Evolutionary conservation across 164 flowering plant genomes (phyloP), one percentile per base, ranked within the genome.

Genomic region (Piper betle): DNA sequence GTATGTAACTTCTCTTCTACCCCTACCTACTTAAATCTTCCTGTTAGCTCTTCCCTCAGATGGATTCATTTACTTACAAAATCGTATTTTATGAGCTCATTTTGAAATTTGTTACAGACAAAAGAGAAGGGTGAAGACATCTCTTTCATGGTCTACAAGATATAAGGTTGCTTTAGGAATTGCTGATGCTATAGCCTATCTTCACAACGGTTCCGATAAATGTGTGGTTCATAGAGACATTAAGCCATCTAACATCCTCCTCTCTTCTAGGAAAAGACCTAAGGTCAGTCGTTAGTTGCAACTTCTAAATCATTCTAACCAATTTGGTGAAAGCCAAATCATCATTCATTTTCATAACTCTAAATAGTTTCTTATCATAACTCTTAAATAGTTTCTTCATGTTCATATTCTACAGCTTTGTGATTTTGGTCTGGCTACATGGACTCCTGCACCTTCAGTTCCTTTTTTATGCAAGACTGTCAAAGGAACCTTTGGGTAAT

Each of bases 381-480:
- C 55, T 60, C 19, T n/a, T 25, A 9, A n/a, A 39, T 12, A 20
- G n/a, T 39, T n/a, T 12, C 64, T 57, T 39, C 50, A 43, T 38
- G 46, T 41, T 43, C 1, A 61, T 19, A 67, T 56, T 64, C 57
- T 75, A 55, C 84, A 91, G 98, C 72, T 91, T 10, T 91, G 98
- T 78, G 98, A 91, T 72, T 91, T 91, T 69, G 98, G 98, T 52
- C 75, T 91, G 67, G 98, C 98, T 40, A 76, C 96, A 56, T 88
- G 91, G 96, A 91, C 96, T 58, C 59, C 88, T 64, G 90, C 86
- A 15, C 92, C 96, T 48, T 91, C 98, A 7, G 72, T 84, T n/a
- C 96, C 98, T 57, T 91, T 91, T 77, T 87, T 91, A 43, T 91
- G 98, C 80, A 88, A 91, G 68, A 91, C 96, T 63, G 98, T 91